These are phyloP conservation scores for Suillus subaureus DNA, from an alignment of 768 basidiomycete species.

Conservation along the genomic window DNA sequence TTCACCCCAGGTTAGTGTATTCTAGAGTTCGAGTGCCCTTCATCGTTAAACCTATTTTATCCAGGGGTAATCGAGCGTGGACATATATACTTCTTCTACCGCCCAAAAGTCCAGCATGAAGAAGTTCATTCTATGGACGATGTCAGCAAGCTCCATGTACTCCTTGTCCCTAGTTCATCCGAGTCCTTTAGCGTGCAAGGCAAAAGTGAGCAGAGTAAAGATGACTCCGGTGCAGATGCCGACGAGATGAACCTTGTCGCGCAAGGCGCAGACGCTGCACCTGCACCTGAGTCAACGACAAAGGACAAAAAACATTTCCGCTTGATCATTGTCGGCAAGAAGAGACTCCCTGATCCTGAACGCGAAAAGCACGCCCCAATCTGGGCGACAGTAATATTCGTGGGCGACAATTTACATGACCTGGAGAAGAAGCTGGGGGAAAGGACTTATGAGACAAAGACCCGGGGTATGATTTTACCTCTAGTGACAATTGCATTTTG, in stretches of 20 bases:
- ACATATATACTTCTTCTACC: conserved; percentile 67
- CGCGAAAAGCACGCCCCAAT: conserved; percentile 48
- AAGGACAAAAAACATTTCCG: conserved; percentile 49
- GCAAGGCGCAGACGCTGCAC: conserved; percentile 52
- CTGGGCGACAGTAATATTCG: conserved; percentile 53
- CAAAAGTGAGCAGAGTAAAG: conserved; percentile 17
- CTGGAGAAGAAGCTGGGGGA: conserved; percentile 52
- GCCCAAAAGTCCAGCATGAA: conserved; percentile 55
- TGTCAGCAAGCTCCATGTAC: conserved; percentile 58
- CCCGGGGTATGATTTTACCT: conserved; percentile 42
- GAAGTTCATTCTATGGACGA: conserved; percentile 59
- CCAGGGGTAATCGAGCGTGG: conserved; percentile 59
- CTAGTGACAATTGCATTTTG: background rate
- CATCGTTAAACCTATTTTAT: background rate
- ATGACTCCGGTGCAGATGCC: conserved; percentile 12
- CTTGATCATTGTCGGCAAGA: conserved; percentile 58
- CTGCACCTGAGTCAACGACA: conserved; percentile 38
- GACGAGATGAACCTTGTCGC: conserved; percentile 45
- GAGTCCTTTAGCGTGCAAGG: conserved; percentile 33
- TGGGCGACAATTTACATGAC: conserved; percentile 52
- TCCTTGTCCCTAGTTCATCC: conserved; percentile 59
- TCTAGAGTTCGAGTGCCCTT: background rate
- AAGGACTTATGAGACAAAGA: conserved; percentile 63
- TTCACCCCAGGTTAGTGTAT: conserved; percentile 15
- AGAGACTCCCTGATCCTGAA: conserved; percentile 54